Conservation (phyloP, 805 yeast species). For the Wickerhamiella musiphila region DNA sequence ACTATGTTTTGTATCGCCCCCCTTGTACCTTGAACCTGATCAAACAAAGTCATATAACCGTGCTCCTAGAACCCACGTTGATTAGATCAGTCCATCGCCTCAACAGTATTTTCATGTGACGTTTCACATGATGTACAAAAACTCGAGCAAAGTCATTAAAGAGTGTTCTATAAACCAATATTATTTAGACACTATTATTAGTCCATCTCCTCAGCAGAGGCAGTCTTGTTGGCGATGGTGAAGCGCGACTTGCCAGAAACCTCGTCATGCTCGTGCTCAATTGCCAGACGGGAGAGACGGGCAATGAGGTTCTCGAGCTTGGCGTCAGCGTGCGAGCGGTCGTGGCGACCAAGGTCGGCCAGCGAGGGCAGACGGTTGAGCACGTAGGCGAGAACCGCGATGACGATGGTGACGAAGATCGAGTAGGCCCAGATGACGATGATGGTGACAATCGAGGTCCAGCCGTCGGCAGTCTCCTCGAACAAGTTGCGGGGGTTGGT, state of each 20-base stretch:
- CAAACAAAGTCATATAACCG: too few species aligned
- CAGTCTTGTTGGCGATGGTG: constrained; percentile 20
- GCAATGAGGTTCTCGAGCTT: constrained; percentile 23
- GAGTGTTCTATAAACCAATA: constrained; percentile 1
- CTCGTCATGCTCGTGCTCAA: constrained; percentile 24
- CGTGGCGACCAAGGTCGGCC: constrained; percentile 21
- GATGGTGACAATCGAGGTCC: constrained; percentile 90
- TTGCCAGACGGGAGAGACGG: constrained; percentile 23
- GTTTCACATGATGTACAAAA: not conserved
- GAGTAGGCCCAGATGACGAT: constrained; percentile 89
- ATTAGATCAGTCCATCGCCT: too few species aligned
- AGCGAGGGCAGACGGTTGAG: constrained; percentile 26
- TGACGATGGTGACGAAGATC: constrained; percentile 85
- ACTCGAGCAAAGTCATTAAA: constrained; percentile 1
- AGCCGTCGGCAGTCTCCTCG: constrained; percentile 52
- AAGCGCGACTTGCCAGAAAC: constrained; percentile 18
- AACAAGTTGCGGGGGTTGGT: constrained; percentile 24
- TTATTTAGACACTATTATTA: constrained; percentile 6
- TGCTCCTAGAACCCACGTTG: too few species aligned
- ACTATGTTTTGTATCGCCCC: too few species aligned
- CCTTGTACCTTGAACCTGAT: too few species aligned
- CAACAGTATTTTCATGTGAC: not conserved
- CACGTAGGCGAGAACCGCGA: constrained; percentile 90
- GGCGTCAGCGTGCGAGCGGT: constrained; percentile 19
- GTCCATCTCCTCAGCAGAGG: constrained; percentile 22